phyloP scores from a whole-genome alignment of 148 eudicot genomes.

The Vaccinium vitisidaea region DNA sequence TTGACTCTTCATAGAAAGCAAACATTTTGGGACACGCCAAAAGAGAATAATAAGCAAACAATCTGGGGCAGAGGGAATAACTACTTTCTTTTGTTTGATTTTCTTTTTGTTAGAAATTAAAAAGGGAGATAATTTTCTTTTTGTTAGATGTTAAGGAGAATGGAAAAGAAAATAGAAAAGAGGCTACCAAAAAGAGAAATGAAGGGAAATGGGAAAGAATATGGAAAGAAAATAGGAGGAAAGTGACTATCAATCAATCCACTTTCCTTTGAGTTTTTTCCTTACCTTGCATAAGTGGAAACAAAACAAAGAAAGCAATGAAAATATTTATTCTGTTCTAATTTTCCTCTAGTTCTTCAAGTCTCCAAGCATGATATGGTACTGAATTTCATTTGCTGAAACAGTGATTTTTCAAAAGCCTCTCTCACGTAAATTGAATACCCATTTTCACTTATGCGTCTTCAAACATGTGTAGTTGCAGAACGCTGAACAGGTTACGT shows the following conservation, averaged over 20 bases:
- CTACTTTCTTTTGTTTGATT: not conserved
- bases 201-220: not conserved
- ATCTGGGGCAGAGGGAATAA: not conserved
- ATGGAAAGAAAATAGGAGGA: not conserved
- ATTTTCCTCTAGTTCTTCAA: not conserved
- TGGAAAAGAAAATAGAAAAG: not conserved
- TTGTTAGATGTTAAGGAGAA: not conserved
- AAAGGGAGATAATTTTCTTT: not conserved
- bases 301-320: not conserved
- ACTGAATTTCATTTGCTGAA: not conserved
- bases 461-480: conserved; percentile 53
- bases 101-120: not conserved
- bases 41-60: not conserved
- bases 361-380: not conserved
- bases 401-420: not conserved
- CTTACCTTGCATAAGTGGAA: not conserved
- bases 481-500: conserved; percentile 58
- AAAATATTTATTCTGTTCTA: not conserved
- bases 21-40: not conserved
- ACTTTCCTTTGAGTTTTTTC: not conserved
- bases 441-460: conserved; percentile 21
- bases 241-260: not conserved
- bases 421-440: not conserved
- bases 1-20: not conserved
- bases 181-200: not conserved